A percentile compares a stretch with the other conserved stretches of the same genome.
Conservation (phyloP, 2,329 filamentous ascomycete species). For the Rhynchosporium graminicola region DNA sequence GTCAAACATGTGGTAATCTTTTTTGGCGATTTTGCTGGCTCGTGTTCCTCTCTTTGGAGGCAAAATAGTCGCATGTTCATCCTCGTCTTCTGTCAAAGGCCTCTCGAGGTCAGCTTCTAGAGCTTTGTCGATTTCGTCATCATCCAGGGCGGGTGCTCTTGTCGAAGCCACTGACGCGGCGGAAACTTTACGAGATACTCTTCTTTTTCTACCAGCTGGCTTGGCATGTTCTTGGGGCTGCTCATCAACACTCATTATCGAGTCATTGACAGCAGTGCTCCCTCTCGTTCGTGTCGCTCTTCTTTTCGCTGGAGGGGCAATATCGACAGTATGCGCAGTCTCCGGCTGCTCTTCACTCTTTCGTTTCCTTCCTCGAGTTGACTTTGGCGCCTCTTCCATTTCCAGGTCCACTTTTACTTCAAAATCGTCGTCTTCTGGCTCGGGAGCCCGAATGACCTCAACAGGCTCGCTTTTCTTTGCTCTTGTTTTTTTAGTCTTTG, state of each 20-base stretch:
- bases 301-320: constrained; percentile 38
- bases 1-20: constrained; percentile 35
- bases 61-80: constrained; percentile 27
- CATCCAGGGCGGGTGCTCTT: constrained; percentile 51
- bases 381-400: constrained; percentile 33
- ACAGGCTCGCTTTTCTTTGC: constrained; percentile 56
- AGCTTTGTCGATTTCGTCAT: constrained; percentile 66
- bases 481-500: constrained; percentile 50
- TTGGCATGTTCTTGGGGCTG: constrained; percentile 41
- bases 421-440: constrained; percentile 39
- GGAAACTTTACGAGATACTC: constrained; percentile 54
- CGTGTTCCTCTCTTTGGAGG: constrained; percentile 23
- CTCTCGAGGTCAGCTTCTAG: constrained; percentile 65
- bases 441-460: constrained; percentile 46
- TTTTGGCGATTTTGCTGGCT: constrained; percentile 25
- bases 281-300: constrained; percentile 42
- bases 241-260: constrained; percentile 48
- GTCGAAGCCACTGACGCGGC: constrained; percentile 48
- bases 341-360: constrained; percentile 34
- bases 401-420: constrained; percentile 35
- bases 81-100: constrained; percentile 55
- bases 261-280: constrained; percentile 44
- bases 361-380: constrained; percentile 33
- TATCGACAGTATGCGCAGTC: constrained; percentile 12
- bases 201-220: constrained; percentile 48